Percentiles rank a stretch among this genome's conserved stretches.
phyloP scores from a whole-genome alignment of 768 basidiomycete species.

The Pleurotus platypus region DNA sequence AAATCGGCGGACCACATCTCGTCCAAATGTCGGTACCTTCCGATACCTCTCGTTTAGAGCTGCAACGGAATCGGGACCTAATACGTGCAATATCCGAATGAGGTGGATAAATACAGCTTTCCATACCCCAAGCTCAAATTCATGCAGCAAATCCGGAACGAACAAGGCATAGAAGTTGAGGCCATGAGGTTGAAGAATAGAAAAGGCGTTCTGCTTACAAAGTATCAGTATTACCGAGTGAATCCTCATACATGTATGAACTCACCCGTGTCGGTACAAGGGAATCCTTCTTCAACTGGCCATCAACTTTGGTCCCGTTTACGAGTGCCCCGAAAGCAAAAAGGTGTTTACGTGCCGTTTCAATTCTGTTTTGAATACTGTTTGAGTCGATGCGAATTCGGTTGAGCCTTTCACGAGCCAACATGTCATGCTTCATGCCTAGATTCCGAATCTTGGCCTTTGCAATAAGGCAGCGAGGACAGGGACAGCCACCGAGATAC shows the following conservation, averaged over 20 bases:
- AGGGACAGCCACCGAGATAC: too few relatives aligned
- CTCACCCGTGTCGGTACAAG: background rate
- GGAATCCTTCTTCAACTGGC: too few relatives aligned
- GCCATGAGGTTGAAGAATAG: background rate
- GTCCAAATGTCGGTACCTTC: constrained; percentile 14
- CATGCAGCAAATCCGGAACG: constrained; percentile 12
- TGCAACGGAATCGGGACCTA: constrained; percentile 9
- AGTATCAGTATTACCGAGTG: constrained; percentile 2
- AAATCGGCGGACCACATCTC: constrained; percentile 21
- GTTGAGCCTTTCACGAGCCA: background rate
- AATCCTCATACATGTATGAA: background rate
- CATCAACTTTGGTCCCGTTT: too few relatives aligned
- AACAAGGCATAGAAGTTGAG: constrained; percentile 19
- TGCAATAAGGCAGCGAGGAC: too few relatives aligned
- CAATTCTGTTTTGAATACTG: too few relatives aligned
- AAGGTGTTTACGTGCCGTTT: too few relatives aligned
- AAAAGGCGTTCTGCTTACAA: too few relatives aligned
- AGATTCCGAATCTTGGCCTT: too few relatives aligned
- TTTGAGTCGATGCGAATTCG: background rate
- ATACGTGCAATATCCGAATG: constrained; percentile 19
- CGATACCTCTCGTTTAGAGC: constrained; percentile 10
- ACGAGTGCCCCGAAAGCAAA: too few relatives aligned
- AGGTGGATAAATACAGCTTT: constrained; percentile 23
- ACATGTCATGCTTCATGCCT: too few relatives aligned
- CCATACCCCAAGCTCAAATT: constrained; percentile 21